These are phyloP conservation scores for Leccinum boreale DNA, from an alignment of 768 basidiomycete genomes.

Conservation along the genomic window DNA sequence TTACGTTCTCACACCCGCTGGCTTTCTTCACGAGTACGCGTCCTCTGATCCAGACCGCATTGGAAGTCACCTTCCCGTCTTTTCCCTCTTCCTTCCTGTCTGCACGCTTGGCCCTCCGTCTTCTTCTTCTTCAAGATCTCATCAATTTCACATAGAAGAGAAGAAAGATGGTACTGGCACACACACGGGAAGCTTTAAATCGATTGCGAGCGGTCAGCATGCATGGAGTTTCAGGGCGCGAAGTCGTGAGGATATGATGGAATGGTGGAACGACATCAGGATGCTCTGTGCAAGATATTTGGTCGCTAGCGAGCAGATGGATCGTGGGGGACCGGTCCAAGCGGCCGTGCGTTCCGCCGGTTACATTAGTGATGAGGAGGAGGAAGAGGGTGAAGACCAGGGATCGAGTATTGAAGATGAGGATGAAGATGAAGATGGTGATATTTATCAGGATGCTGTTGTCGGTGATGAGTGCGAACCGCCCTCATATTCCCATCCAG, in stretches of 20 bases:
- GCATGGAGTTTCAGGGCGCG: constrained; percentile 91
- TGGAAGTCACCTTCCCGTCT: constrained; percentile 59
- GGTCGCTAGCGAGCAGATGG: constrained; percentile 90
- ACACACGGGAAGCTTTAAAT: constrained; percentile 53
- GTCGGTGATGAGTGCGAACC: constrained; percentile 46
- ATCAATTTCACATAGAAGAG: constrained; percentile 98
- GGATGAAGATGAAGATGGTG: constrained; percentile 51
- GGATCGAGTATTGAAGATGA: constrained; percentile 48
- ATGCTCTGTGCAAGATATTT: constrained; percentile 94
- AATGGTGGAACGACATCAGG: constrained; percentile 98
- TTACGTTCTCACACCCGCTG: constrained; percentile 92
- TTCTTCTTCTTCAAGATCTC: constrained; percentile 56
- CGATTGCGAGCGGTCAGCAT: constrained; percentile 41
- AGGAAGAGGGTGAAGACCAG: constrained; percentile 54
- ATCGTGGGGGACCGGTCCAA: constrained; percentile 87
- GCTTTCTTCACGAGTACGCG: constrained; percentile 91
- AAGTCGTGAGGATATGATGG: constrained; percentile 97
- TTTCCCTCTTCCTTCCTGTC: constrained; percentile 87
- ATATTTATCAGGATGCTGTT: constrained; percentile 39
- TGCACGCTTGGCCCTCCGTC: constrained; percentile 96
- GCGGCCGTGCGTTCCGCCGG: constrained; percentile 89
- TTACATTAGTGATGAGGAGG: constrained; percentile 82
- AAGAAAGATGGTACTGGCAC: constrained; percentile 73
- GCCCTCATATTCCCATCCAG: constrained; percentile 58
- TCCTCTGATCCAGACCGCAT: constrained; percentile 65